Evolutionary conservation across 2,329 filamentous ascomycete genomes (phyloP), one percentile per base, ranked within the genome.

Genomic region (Aspergillus sp.): DNA sequence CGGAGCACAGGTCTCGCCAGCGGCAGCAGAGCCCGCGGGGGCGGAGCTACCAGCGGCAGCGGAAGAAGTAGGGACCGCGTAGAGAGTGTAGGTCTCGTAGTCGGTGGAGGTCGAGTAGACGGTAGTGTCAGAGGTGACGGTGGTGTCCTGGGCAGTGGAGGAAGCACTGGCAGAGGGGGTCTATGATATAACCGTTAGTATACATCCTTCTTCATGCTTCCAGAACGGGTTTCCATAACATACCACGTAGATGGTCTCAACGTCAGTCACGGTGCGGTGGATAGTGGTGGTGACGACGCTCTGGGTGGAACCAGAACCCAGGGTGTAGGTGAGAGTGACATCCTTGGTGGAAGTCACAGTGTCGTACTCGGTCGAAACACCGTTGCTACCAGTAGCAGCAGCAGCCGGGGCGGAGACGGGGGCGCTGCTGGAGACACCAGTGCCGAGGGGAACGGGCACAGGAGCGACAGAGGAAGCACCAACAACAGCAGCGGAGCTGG

Each of bases 271-370:
- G 48, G 75, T 77, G 58, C 56, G 62, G 67, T 72, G 70, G 55
- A 78, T 69, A 13, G 76, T 78, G 48, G 70, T 77, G 25, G 76
- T 78, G 17, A 78, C 67, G 32, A 78, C 70, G 28, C 68, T 70
- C 50, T 70, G 72, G 5, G 73, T 71, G 21, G 69, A 68, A 43
- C 76, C 76, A 48, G 72, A 64, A 38, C 73, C 74, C 32, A 76
- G 55, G n/a, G 76, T 79, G 71, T 78, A 79, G 51, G 76, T 78
- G 45, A 79, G 41, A 32, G 71, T 74, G 60, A 75, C 47, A 59
- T 71, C 71, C 30, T 65, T 60, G 25, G 67, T 67, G 51, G 66
- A 48, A 17, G 64, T 65, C 39, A 53, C 57, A 32, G 67, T 65
- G 23, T 58, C 60, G 47, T 54, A 61, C 7, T 55, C 39, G 6